A percentile compares a stretch with the other conserved stretches of the same genome.
These are phyloP conservation scores for Phytophthora tubulina DNA, from an alignment of 352 stramenopile genomes.

Conservation along the genomic window DNA sequence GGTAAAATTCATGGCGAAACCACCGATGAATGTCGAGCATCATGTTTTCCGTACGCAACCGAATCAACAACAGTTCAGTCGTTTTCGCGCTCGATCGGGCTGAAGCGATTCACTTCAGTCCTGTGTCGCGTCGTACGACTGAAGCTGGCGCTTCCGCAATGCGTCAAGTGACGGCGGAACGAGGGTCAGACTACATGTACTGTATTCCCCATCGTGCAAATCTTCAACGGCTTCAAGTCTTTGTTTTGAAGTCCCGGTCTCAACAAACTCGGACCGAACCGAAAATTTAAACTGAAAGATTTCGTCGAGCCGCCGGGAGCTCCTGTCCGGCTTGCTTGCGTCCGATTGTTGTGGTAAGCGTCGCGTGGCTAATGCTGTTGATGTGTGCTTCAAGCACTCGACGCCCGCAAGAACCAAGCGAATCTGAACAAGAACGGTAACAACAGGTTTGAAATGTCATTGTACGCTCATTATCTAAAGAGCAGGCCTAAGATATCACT, in stretches of 20 bases:
- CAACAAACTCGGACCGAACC: neutral
- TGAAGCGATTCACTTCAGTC: too few species aligned
- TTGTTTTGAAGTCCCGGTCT: constrained; percentile 19
- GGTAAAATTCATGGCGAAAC: neutral
- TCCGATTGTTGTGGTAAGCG: constrained; percentile 6
- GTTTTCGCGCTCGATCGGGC: neutral
- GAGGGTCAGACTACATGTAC: constrained; percentile 5
- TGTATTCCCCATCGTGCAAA: constrained; percentile 28
- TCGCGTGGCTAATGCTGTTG: neutral
- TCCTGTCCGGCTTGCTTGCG: constrained; percentile 3
- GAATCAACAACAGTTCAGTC: neutral
- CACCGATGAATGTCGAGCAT: neutral
- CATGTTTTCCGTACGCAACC: neutral
- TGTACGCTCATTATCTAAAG: too few species aligned
- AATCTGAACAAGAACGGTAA: too few species aligned
- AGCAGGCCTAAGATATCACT: neutral
- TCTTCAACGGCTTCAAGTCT: constrained; percentile 28
- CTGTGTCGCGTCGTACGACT: neutral
- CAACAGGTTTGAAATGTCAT: too few species aligned
- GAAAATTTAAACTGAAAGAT: constrained; percentile 5
- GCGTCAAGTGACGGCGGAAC: constrained; percentile 13
- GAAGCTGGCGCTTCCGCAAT: neutral
- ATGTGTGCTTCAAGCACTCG: neutral
- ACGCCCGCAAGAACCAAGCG: neutral
- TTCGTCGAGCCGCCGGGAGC: neutral